Evolutionary conservation across 768 basidiomycete genomes (phyloP).

Genomic region (Tricholoma terreum): DNA sequence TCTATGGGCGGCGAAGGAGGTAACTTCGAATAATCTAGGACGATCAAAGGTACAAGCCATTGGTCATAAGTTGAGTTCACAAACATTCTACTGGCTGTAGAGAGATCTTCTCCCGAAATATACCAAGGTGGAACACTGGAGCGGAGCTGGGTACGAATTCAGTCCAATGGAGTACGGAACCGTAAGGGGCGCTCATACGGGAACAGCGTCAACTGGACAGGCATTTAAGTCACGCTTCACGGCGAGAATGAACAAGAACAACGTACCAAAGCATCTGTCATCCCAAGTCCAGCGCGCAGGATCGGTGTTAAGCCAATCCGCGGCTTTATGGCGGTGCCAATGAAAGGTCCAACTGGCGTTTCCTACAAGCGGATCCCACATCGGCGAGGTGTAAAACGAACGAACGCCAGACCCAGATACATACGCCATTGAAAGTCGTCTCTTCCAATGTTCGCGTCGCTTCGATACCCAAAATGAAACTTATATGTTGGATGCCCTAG

Average conservation of each 20-base stretch:
- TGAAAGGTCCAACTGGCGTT: slow-evolving; percentile 80
- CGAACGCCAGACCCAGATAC: slow-evolving; percentile 17
- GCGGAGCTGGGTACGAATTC: slow-evolving; percentile 47
- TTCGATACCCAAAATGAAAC: slow-evolving; percentile 79
- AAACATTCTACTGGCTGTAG: slow-evolving; percentile 90
- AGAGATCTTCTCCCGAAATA: slow-evolving; percentile 83
- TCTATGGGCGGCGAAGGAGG: slow-evolving; percentile 76
- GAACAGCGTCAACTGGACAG: slow-evolving; percentile 62
- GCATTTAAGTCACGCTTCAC: slow-evolving; percentile 1
- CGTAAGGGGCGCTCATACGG: slow-evolving; percentile 50
- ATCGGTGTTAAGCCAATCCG: slow-evolving; percentile 88
- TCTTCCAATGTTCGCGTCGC: slow-evolving; percentile 69
- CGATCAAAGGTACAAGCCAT: neutral
- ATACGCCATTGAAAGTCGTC: slow-evolving; percentile 60
- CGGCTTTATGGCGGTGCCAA: slow-evolving; percentile 70
- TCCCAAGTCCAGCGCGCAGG: slow-evolving; percentile 88
- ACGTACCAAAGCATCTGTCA: slow-evolving; percentile 78
- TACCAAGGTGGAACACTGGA: slow-evolving; percentile 85
- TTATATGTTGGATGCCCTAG: slow-evolving; percentile 73
- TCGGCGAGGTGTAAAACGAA: slow-evolving; percentile 2
- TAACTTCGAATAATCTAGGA: slow-evolving; percentile 84
- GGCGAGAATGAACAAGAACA: neutral
- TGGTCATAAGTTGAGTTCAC: neutral
- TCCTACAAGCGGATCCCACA: slow-evolving; percentile 38
- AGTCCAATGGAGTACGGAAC: neutral